Evolutionary conservation across 768 basidiomycete genomes (phyloP), one percentile per base, ranked within the genome.

Genomic region (Rhizopogon vinicolor): DNA sequence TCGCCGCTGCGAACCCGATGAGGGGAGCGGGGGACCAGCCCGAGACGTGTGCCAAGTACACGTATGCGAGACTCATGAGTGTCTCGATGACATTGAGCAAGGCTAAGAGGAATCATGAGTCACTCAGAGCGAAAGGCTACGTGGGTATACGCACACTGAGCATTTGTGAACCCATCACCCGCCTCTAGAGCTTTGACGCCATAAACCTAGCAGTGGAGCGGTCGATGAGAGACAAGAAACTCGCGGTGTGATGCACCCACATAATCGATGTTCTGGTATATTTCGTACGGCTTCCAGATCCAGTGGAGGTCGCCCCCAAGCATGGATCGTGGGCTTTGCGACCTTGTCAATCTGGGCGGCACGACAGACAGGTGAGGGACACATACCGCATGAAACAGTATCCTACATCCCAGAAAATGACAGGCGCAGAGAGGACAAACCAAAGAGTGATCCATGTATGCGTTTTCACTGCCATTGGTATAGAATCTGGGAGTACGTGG

Each of bases 261-360:
- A 43, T 71, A 64, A 57, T 78, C 73, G 35, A 91, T 73, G n/a
- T 86, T 74, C 64, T 91, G 86, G 70, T 92, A 93, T 31, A 89
- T 56, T 25, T 76, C 79, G 64, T 95, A 95, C 2, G 91, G 91
- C 56, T 79, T 75, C 93, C 93, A 96, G 43, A 95, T 80, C 93
- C 92, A 95, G 62, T 93, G 89, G 44, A 94, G 75, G 69, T 94
- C 91, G 2, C 93, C 93, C 1, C 90, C 92, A 60, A 73, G 74
- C 85, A 94, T 90, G 3, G 91, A 93, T 19, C 91, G 81, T 18
- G 93, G 93, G 39, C 92, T 92, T 56, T 41, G 1, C 13, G 37
- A 52, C 8, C 5, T 29, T 33, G 41, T 51, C 9, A 55, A 40
- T 29, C 5, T 6, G 54, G 35, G 25, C 40, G 31, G 18, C 43